Conservation (phyloP, 345 rosid genomes). For the Citrus maxima region DNA sequence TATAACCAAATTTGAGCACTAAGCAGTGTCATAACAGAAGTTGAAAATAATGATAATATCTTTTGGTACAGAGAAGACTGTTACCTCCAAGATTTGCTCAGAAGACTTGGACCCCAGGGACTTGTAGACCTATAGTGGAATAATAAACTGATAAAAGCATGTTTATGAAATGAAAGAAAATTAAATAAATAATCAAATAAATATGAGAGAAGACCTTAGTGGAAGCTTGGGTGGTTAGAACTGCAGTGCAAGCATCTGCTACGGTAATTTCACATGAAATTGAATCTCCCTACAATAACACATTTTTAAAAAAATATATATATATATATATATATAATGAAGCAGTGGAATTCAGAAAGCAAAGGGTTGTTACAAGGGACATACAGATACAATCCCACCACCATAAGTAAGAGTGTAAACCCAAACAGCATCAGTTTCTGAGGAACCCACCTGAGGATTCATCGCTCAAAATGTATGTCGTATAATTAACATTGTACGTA, state of each 20-base stretch:
- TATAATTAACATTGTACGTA: neutral
- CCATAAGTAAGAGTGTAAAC: constrained; percentile 86
- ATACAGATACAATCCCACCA: constrained; percentile 93
- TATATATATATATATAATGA: neutral
- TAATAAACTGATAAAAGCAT: constrained; percentile 7
- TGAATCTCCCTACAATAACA: constrained; percentile 47
- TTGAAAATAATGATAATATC: neutral
- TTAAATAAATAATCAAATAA: neutral
- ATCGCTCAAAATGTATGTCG: neutral
- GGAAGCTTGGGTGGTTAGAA: constrained; percentile 86
- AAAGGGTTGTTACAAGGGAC: neutral
- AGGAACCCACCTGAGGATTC: constrained; percentile 66
- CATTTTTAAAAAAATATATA: neutral
- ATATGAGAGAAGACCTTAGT: constrained; percentile 56
- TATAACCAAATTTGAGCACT: neutral
- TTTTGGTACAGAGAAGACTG: neutral
- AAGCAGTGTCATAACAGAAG: neutral
- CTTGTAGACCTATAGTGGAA: constrained; percentile 61
- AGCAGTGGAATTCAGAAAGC: neutral
- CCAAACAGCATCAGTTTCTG: constrained; percentile 75
- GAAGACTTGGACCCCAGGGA: constrained; percentile 72
- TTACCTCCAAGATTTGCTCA: constrained; percentile 67
- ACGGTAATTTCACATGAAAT: constrained; percentile 63
- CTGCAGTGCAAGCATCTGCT: constrained; percentile 70
- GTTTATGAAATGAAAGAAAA: neutral